Evolutionary conservation across 2,329 filamentous ascomycete genomes (phyloP), one percentile per base, ranked within the genome.

Genomic region (Pleoardoris graminearum): DNA sequence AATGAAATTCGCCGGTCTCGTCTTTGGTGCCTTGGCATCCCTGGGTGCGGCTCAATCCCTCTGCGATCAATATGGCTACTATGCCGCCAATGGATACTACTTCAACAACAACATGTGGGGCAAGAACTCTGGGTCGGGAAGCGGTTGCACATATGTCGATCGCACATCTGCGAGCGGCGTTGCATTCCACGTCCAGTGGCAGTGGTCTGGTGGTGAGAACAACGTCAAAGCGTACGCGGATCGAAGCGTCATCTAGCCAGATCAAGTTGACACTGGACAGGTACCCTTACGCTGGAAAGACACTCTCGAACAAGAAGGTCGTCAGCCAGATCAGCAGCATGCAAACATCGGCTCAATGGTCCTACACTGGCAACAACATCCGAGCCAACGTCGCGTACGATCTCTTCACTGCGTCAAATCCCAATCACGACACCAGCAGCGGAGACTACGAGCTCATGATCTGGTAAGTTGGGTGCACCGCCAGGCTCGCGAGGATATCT

Each of bases 21-120:
- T n/a, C n/a, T n/a, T n/a, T n/a, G n/a, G n/a, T n/a, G n/a, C n/a
- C n/a, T n/a, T n/a, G n/a, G n/a, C n/a, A n/a, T n/a, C n/a, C n/a
- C n/a, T n/a, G n/a, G n/a, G n/a, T n/a, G n/a, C n/a, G n/a, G n/a
- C n/a, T n/a, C n/a, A n/a, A n/a, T n/a, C 56, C 10, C 53, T 65
- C 19, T 66, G 61, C 54, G 35, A 43, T 4, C 58, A 65, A 38
- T 65, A 61, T 44, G 50, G 48, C 17, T 62, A 62, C 53, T 60
- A 54, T 23, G 45, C 57, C 2, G 52, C 58, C 50, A 62, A 60
- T 39, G 60, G 63, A 14, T 66, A 65, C 37, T 52, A 62, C 37
- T 53, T 65, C 32, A 57, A 60, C 55, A 66, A 65, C 60, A 65
- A 67, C 55, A 53, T 59, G 38, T 66, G 61, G 62, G 62, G 61